These are phyloP conservation scores for Blastocrithidia nonstop DNA, from an alignment of 208 protist species.

Conservation along the genomic window DNA sequence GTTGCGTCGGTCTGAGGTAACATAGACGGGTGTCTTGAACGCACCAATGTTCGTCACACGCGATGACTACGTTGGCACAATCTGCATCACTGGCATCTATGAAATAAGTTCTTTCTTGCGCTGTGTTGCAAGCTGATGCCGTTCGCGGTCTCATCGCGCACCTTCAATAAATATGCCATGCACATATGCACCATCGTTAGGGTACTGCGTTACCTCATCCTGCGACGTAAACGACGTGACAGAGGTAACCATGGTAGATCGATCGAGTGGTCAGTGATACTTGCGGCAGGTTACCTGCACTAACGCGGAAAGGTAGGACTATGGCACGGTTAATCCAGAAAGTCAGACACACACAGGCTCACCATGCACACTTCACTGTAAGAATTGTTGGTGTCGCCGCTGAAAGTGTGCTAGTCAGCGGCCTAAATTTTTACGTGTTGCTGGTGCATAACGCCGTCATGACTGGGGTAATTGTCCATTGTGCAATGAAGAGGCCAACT, in stretches of 20 bases:
- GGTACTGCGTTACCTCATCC: conserved; percentile 62
- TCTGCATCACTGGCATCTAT: conserved; percentile 95
- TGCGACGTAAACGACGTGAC: conserved; percentile 73
- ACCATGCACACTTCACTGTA: conserved; percentile 86
- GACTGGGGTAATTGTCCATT: conserved; percentile 89
- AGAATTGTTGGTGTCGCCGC: conserved; percentile 88
- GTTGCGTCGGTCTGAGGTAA: conserved; percentile 92
- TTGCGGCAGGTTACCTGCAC: conserved; percentile 96
- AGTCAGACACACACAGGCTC: conserved; percentile 98
- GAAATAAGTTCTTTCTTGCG: conserved; percentile 92
- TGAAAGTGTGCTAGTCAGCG: conserved; percentile 95
- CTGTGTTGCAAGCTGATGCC: conserved; percentile 72
- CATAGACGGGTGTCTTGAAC: conserved; percentile 97
- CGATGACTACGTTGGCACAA: conserved; percentile 93
- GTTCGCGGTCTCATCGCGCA: conserved; percentile 90
- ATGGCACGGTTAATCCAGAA: conserved; percentile 96
- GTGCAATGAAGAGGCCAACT: conserved; percentile 82
- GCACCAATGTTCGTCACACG: conserved; percentile 91
- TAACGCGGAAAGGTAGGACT: conserved; percentile 95
- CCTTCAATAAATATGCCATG: conserved; percentile 95
- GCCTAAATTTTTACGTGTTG: conserved; percentile 92
- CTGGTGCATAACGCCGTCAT: conserved; percentile 89
- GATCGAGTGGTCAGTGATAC: conserved; percentile 97
- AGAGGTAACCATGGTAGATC: conserved; percentile 90
- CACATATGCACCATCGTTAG: conserved; percentile 93